phyloP scores from a whole-genome alignment of 352 stramenopile genomes.

The Hyaloperonospora arabidopsidis region DNA sequence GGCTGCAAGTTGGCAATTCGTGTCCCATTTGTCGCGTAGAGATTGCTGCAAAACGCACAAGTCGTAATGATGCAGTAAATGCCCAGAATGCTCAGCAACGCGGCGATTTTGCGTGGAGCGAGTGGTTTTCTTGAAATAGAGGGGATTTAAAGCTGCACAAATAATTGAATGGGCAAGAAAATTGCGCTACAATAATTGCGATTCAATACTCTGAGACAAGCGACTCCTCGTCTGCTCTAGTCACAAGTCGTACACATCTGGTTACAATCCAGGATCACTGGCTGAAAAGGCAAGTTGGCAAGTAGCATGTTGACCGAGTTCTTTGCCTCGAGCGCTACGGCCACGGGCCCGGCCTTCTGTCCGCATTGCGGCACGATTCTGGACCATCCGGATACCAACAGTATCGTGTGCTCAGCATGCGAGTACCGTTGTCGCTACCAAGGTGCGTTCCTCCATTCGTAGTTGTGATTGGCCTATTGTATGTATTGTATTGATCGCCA shows the following conservation, averaged over 20 bases:
- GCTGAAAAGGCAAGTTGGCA: conserved; percentile 20
- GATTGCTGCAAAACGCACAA: conserved; percentile 46
- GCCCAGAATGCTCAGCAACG: conserved; percentile 38
- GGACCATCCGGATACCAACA: conserved; percentile 81
- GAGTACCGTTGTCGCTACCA: conserved; percentile 80
- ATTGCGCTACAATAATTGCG: conserved; percentile 10
- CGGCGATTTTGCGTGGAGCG: conserved; percentile 58
- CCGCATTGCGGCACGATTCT: conserved; percentile 84
- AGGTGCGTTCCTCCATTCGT: conserved; percentile 29
- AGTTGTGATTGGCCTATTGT: too few species aligned
- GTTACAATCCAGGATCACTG: conserved; percentile 17
- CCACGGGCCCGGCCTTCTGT: conserved; percentile 79
- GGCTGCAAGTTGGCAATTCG: conserved; percentile 78
- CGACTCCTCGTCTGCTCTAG: not conserved
- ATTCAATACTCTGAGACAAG: not conserved
- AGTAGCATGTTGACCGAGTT: conserved; percentile 54
- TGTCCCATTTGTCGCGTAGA: conserved; percentile 77
- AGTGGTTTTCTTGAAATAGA: conserved; percentile 59
- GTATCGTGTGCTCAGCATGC: conserved; percentile 81
- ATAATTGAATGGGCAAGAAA: too few species aligned
- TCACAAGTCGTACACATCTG: conserved; percentile 1
- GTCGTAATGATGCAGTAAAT: conserved; percentile 16
- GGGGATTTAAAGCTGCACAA: not conserved
- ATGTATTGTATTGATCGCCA: conserved; percentile 1
- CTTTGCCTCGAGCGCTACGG: conserved; percentile 49